These are phyloP conservation scores for Carallia brachiata DNA, from an alignment of 345 rosid species.

Conservation along the genomic window DNA sequence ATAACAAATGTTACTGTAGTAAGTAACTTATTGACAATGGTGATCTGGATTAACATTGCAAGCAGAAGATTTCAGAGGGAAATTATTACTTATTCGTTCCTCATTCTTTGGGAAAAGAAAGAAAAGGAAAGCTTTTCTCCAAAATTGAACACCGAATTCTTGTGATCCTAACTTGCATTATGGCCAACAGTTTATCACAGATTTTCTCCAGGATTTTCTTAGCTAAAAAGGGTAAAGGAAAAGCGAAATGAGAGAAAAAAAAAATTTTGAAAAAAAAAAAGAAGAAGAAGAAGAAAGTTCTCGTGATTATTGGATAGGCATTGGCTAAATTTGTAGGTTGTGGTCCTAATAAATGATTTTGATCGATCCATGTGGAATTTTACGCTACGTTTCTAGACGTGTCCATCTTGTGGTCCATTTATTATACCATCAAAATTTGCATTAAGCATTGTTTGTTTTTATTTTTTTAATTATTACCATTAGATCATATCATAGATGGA, in stretches of 20 bases:
- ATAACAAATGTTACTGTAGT: no score
- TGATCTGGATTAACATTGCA: no score
- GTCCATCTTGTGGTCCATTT: conserved; percentile 25
- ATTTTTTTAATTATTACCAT: no score
- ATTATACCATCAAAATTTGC: not conserved
- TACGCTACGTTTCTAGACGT: not conserved
- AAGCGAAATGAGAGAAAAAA: not conserved
- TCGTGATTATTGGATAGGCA: conserved; percentile 10
- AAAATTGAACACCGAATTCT: conserved; percentile 11
- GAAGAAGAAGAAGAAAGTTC: not conserved
- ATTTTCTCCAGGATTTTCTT: not conserved
- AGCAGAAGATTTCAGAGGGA: no score
- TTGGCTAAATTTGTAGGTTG: not conserved
- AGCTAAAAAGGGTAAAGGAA: not conserved
- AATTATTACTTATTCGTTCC: no score
- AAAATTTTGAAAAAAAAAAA: no score
- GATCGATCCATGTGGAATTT: conserved; percentile 7
- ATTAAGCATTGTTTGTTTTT: no score
- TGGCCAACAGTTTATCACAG: not conserved
- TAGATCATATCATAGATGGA: no score
- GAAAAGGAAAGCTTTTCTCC: not conserved
- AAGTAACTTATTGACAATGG: no score
- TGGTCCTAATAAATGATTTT: conserved; percentile 29
- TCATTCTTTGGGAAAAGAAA: no score
- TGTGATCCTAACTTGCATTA: conserved; percentile 10